Percentiles rank a stretch among this genome's conserved stretches.
Conservation (phyloP, 441 rosid species). For the Aquilaria agallochum region DNA sequence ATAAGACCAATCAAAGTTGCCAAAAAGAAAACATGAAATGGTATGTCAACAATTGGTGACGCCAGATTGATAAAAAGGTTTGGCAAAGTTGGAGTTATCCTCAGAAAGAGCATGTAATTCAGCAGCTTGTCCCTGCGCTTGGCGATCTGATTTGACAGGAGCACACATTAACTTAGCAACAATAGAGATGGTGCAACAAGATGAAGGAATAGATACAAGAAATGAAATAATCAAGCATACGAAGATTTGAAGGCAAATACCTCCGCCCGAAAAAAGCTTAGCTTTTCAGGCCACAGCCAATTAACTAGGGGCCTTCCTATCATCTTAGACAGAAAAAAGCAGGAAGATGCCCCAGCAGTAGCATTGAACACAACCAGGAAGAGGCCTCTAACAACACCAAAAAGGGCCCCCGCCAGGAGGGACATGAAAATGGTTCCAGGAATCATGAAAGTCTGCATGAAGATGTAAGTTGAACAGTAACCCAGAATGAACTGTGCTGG, state of each 20-base stretch:
- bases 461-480: constrained; percentile 91
- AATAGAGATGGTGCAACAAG: constrained; percentile 5
- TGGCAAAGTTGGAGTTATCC: constrained; percentile 90
- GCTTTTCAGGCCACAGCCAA: constrained; percentile 97
- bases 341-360: constrained; percentile 91
- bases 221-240: background rate
- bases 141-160: constrained; percentile 48
- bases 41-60: constrained; percentile 94
- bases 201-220: background rate
- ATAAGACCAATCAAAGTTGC: constrained; percentile 92
- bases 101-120: constrained; percentile 92
- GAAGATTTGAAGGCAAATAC: constrained; percentile 28
- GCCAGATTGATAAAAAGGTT: constrained; percentile 97
- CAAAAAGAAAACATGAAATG: constrained; percentile 89
- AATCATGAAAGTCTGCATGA: constrained; percentile 99
- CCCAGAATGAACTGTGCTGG: constrained; percentile 86
- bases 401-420: constrained; percentile 94
- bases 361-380: constrained; percentile 89
- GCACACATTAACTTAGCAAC: constrained; percentile 4
- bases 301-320: constrained; percentile 86
- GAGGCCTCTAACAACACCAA: constrained; percentile 86
- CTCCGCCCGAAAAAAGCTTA: constrained; percentile 90
- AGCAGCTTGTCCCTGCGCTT: constrained; percentile 88
- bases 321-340: constrained; percentile 85
- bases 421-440: constrained; percentile 99